These are phyloP conservation scores for Vigna angularis DNA, from an alignment of 306 rosid genomes.

Conservation along the genomic window DNA sequence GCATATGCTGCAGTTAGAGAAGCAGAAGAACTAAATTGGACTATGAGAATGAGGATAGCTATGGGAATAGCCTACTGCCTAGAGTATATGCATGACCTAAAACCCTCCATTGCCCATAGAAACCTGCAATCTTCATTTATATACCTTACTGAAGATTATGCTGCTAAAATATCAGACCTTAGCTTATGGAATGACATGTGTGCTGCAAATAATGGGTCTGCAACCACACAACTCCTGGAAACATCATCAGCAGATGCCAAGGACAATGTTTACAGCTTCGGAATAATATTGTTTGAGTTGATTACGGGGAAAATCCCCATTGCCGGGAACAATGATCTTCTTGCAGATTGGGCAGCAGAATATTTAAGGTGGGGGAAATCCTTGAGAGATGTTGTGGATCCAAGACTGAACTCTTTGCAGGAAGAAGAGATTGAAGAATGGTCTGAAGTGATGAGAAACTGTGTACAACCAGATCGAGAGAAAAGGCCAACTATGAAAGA, in stretches of 20 bases:
- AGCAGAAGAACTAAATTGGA: conserved; percentile 90
- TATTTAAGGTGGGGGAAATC: conserved; percentile 12
- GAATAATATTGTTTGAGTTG: conserved; percentile 77
- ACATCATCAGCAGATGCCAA: conserved; percentile 50
- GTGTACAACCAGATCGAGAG: conserved; percentile 8
- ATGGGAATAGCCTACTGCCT: conserved; percentile 94
- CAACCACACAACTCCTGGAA: conserved; percentile 49
- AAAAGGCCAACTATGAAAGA: conserved; percentile 26
- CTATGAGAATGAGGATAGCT: conserved; percentile 77
- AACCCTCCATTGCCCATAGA: conserved; percentile 66
- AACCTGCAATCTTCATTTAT: conserved; percentile 76
- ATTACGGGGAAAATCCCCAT: conserved; percentile 69
- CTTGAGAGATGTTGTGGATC: conserved; percentile 20
- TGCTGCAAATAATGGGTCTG: conserved; percentile 50
- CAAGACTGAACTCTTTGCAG: background rate
- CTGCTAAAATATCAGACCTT: conserved; percentile 84
- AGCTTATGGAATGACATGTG: conserved; percentile 68
- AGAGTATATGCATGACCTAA: conserved; percentile 77
- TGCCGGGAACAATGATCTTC: background rate
- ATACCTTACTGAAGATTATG: conserved; percentile 90
- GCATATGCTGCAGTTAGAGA: conserved; percentile 75
- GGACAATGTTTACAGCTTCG: conserved; percentile 78
- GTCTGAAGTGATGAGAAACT: conserved; percentile 15
- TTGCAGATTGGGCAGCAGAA: conserved; percentile 25
- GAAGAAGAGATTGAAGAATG: conserved; percentile 19